These are phyloP conservation scores for Mycena epipterygia DNA, from an alignment of 768 basidiomycete species.

Conservation along the genomic window DNA sequence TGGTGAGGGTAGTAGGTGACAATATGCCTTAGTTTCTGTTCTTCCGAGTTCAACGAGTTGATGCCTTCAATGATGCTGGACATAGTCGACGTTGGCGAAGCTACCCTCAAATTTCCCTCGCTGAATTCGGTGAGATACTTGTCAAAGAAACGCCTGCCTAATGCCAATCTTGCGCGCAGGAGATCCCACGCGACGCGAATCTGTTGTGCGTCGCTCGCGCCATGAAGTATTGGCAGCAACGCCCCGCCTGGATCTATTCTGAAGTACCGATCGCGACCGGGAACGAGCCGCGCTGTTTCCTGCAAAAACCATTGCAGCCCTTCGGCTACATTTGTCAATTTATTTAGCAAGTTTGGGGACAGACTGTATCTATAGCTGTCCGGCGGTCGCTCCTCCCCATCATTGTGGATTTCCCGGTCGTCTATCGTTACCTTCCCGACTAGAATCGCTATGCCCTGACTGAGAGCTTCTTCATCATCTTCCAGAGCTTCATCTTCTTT, in stretches of 20 bases:
- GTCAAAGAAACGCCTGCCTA: neutral
- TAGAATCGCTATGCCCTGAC: too few species aligned
- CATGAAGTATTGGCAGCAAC: neutral
- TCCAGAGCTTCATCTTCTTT: too few species aligned
- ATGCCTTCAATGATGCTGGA: too few species aligned
- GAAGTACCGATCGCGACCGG: neutral
- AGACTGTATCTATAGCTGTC: too few species aligned
- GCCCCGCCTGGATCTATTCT: neutral
- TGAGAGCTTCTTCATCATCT: too few species aligned
- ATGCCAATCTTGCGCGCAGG: neutral
- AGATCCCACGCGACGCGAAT: neutral
- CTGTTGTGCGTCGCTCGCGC: neutral
- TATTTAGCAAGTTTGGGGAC: too few species aligned
- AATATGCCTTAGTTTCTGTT: neutral
- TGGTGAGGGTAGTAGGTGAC: neutral
- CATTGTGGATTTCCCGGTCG: too few species aligned
- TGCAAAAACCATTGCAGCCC: neutral
- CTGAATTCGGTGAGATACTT: neutral
- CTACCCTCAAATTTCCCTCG: neutral
- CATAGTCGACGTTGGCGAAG: neutral
- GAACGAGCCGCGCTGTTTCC: neutral
- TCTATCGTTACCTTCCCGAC: too few species aligned
- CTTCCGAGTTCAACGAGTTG: neutral
- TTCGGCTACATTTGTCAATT: too few species aligned
- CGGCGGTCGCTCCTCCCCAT: too few species aligned